Evolutionary conservation across 495 filamentous ascomycete genomes (phyloP).

Genomic region (Penicillium paxilli): DNA sequence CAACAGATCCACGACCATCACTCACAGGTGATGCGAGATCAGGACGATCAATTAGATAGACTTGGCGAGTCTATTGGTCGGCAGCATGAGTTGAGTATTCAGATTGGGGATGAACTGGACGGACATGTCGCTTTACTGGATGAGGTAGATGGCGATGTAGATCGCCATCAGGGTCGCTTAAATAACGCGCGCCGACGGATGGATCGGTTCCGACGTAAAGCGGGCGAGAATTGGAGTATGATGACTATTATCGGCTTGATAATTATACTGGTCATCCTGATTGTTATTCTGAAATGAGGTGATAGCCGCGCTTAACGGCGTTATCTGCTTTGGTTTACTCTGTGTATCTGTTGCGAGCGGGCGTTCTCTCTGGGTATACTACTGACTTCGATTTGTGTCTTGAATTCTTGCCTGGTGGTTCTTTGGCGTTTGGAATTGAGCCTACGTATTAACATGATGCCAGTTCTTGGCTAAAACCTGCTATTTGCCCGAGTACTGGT

Average conservation of each 20-base stretch:
- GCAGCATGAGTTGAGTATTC: conserved; percentile 89
- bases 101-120: conserved; percentile 95
- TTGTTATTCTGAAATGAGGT: conserved; percentile 71
- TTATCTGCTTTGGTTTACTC: conserved; percentile 5
- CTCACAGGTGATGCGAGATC: conserved; percentile 71
- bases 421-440: conserved; percentile 17
- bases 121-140: conserved; percentile 85
- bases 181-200: conserved; percentile 71
- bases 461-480: conserved; percentile 2
- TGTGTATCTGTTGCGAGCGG: conserved; percentile 22
- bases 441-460: background rate
- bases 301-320: background rate
- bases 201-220: conserved; percentile 66
- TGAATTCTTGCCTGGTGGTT: background rate
- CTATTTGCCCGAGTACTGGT: conserved; percentile 5
- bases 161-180: conserved; percentile 75
- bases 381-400: conserved; percentile 5
- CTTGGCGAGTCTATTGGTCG: conserved; percentile 85
- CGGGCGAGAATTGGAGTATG: conserved; percentile 78
- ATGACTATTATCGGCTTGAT: conserved; percentile 76
- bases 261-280: conserved; percentile 73
- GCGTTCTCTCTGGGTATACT: conserved; percentile 20
- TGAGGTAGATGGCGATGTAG: conserved; percentile 79
- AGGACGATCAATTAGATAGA: conserved; percentile 89
- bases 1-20: conserved; percentile 88